These are phyloP conservation scores for Orbilia oligospora DNA, from an alignment of 2,329 filamentous ascomycete genomes.

Conservation along the genomic window DNA sequence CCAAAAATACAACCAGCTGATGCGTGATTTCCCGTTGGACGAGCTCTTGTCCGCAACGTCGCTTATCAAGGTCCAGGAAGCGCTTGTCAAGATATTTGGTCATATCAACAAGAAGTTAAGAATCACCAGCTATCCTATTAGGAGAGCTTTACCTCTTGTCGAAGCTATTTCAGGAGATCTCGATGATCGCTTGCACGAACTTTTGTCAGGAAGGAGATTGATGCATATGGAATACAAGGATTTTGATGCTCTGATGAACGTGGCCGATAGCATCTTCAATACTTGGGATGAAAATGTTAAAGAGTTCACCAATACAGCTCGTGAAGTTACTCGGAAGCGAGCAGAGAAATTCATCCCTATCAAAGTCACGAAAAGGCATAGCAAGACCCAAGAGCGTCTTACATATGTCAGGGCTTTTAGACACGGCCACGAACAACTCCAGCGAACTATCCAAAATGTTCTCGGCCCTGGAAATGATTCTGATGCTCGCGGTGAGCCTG, in stretches of 20 bases:
- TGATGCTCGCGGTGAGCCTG: slow-evolving; percentile 69
- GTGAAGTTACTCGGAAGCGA: slow-evolving; percentile 90
- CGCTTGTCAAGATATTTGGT: slow-evolving; percentile 87
- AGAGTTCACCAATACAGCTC: slow-evolving; percentile 96
- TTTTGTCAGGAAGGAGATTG: slow-evolving; percentile 87
- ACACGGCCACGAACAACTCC: slow-evolving; percentile 96
- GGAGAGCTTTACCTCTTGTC: slow-evolving; percentile 90
- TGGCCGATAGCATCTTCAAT: slow-evolving; percentile 86
- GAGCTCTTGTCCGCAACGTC: slow-evolving; percentile 94
- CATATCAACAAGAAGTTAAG: slow-evolving; percentile 98
- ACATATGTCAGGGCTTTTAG: slow-evolving; percentile 96
- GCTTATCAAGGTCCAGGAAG: slow-evolving; percentile 87
- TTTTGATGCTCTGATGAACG: slow-evolving; percentile 86
- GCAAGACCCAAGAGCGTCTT: slow-evolving; percentile 88
- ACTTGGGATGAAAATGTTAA: slow-evolving; percentile 97
- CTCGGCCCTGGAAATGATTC: slow-evolving; percentile 77
- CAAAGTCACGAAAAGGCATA: slow-evolving; percentile 90
- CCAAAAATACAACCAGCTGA: slow-evolving; percentile 98
- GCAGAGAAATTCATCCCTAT: slow-evolving; percentile 99
- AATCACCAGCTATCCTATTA: slow-evolving; percentile 94
- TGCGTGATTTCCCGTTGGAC: slow-evolving; percentile 97
- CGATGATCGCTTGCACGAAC: slow-evolving; percentile 84
- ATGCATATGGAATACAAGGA: slow-evolving; percentile 94
- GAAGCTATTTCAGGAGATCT: slow-evolving; percentile 96
- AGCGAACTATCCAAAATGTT: slow-evolving; percentile 96